Evolutionary conservation across 129 eudicot genomes (phyloP), one percentile per base, ranked within the genome.

Genomic region (Ambrosia artemisiifolia): DNA sequence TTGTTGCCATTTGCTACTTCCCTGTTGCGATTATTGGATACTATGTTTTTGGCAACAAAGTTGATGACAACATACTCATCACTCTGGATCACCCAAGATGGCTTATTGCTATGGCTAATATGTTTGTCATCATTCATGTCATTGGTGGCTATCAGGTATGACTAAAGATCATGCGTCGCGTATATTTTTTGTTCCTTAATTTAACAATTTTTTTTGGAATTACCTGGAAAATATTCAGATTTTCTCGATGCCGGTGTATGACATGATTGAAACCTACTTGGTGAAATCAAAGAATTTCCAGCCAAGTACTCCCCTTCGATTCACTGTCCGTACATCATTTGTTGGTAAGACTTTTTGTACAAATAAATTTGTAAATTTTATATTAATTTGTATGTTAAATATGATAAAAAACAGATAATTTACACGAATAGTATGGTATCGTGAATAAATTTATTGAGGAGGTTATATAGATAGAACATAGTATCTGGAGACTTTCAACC

Each of bases 191-290:
- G n/a, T 46, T 60, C 11, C 12, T 10, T 4, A 56, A 48, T 33
- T 11, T 61, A 1, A 69, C 32, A 48, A 6, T 65, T 38, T 70
- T 60, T 54, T 17, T 67, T 72, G 51, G 49, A 61, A 57, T 78
- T 57, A 33, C 54, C 55, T 11, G 18, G 19, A 73, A 38, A 50
- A 54, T 35, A 47, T 18, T 61, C 72, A 92, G 98, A 62, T 92
- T 35, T 92, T 34, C 54, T 89, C 96, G 0, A 87, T 92, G 98
- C 95, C 96, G 0, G 95, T 92, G 64, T 92, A 86, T 73, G 96
- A 89, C 81, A 92, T 92, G 96, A 3, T 82, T 19, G 96, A 88
- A 72, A 71, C 94, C 13, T 83, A 51, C 50, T 69, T 89, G 63
- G 90, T 89, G 49, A 85, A 83, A 81, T 18, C 75, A 56, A 42